These are phyloP conservation scores for Spathaspora boniae DNA, from an alignment of 805 yeast genomes.

Conservation along the genomic window DNA sequence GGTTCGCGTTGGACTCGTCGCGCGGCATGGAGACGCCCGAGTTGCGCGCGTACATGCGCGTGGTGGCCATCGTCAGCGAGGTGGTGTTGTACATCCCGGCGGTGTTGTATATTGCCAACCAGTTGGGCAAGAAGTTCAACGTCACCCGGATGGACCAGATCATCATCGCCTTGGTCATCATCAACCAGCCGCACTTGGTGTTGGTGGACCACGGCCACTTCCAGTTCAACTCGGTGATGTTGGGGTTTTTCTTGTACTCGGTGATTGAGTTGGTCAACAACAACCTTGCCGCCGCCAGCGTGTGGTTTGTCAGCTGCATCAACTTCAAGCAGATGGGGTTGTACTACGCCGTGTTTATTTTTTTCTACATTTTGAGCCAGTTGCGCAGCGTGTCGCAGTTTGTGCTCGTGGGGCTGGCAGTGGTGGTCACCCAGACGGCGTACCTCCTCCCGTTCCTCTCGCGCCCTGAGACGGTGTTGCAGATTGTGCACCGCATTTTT, in stretches of 20 bases:
- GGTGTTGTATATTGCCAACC: conserved; percentile 63
- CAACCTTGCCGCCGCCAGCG: conserved; percentile 62
- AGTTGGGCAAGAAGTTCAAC: conserved; percentile 59
- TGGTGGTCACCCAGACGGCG: conserved; percentile 48
- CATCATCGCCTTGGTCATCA: conserved; percentile 69
- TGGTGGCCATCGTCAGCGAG: conserved; percentile 75
- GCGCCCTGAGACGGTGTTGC: conserved; percentile 35
- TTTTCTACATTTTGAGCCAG: conserved; percentile 68
- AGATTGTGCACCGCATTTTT: conserved; percentile 66
- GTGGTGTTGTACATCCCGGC: conserved; percentile 74
- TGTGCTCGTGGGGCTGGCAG: conserved; percentile 59
- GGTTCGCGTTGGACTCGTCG: conserved; percentile 75
- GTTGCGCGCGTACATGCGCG: conserved; percentile 81
- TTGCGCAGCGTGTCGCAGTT: conserved; percentile 48
- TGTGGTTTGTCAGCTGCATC: conserved; percentile 73
- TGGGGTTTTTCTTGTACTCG: conserved; percentile 74
- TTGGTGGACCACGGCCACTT: conserved; percentile 96
- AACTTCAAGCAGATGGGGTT: conserved; percentile 95
- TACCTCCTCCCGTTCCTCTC: conserved; percentile 58
- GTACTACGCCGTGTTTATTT: conserved; percentile 87
- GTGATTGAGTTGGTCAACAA: conserved; percentile 63
- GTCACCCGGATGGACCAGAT: conserved; percentile 71
- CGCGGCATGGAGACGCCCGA: conserved; percentile 70
- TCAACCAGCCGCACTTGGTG: conserved; percentile 78
- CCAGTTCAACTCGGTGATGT: conserved; percentile 92